phyloP scores from a whole-genome alignment of 164 flowering plant genomes.

The Vitis rupestris region DNA sequence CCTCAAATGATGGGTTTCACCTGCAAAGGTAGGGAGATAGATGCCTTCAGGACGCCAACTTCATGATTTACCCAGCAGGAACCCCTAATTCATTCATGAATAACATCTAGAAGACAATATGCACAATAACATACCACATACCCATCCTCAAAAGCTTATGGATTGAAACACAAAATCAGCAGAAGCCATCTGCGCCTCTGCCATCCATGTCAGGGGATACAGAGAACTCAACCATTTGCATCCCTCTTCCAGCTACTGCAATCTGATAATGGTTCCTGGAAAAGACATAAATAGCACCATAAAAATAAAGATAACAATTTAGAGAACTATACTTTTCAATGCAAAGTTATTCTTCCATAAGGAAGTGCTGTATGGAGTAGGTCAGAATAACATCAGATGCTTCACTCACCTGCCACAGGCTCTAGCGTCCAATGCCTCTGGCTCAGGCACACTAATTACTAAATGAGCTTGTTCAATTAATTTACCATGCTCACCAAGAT shows the following conservation, averaged over 20 bases:
- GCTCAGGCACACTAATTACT: constrained; percentile 87
- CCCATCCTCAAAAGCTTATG: neutral
- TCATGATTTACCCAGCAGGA: neutral
- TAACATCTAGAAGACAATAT: neutral
- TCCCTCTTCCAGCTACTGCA: constrained; percentile 95
- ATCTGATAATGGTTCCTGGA: constrained; percentile 78
- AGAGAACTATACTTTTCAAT: neutral
- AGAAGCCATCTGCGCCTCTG: constrained; percentile 12
- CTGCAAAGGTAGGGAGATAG: neutral
- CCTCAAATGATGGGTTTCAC: neutral
- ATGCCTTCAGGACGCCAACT: neutral
- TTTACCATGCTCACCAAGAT: constrained; percentile 37
- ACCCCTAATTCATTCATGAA: neutral
- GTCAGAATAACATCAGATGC: neutral
- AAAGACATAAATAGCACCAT: constrained; percentile 9
- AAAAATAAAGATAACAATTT: neutral
- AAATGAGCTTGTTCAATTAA: constrained; percentile 56
- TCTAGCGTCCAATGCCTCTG: constrained; percentile 81
- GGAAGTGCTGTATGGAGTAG: neutral
- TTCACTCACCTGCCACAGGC: constrained; percentile 56
- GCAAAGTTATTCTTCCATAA: neutral
- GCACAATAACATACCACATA: neutral
- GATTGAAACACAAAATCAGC: neutral
- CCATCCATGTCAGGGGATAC: constrained; percentile 16
- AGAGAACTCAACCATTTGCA: constrained; percentile 83